Percentiles rank a stretch among this genome's conserved stretches.
These are phyloP conservation scores for Paxillus involutus DNA, from an alignment of 768 basidiomycete species.

Conservation along the genomic window DNA sequence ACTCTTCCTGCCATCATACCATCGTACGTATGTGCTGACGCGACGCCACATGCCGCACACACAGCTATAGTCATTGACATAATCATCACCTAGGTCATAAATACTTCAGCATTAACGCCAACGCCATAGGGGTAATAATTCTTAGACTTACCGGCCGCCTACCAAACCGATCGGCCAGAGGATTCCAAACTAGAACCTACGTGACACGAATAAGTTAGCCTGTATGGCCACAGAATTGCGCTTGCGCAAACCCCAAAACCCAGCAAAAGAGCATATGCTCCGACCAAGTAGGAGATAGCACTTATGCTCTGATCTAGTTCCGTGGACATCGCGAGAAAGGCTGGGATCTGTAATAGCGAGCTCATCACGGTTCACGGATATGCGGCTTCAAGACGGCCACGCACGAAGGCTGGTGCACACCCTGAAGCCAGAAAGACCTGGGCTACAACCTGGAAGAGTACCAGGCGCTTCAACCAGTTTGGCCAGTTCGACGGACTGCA, in stretches of 20 bases:
- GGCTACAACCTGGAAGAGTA: not conserved
- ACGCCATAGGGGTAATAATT: not conserved
- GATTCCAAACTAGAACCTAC: not conserved
- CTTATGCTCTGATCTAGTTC: not conserved
- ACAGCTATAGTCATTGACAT: slow-evolving; percentile 1
- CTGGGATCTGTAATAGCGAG: not conserved
- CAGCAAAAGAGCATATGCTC: not conserved
- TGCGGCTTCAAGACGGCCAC: not conserved
- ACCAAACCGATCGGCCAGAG: not conserved
- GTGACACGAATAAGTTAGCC: slow-evolving; percentile 4
- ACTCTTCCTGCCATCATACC: not conserved
- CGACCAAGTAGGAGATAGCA: not conserved
- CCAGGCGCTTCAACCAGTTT: not conserved
- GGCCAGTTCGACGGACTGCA: not conserved
- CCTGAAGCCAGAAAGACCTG: not conserved
- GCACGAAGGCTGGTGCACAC: not conserved
- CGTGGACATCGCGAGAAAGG: slow-evolving; percentile 7
- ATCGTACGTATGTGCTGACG: not conserved
- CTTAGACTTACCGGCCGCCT: not conserved
- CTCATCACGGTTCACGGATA: not conserved
- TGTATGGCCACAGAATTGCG: not conserved
- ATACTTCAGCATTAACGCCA: not conserved
- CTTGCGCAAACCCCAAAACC: not conserved
- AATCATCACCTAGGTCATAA: not conserved
- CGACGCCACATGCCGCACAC: not conserved